Percentiles rank a stretch among this genome's conserved stretches.
These are phyloP conservation scores for Boletus pseudopeckii DNA, from an alignment of 768 basidiomycete genomes.

Conservation along the genomic window DNA sequence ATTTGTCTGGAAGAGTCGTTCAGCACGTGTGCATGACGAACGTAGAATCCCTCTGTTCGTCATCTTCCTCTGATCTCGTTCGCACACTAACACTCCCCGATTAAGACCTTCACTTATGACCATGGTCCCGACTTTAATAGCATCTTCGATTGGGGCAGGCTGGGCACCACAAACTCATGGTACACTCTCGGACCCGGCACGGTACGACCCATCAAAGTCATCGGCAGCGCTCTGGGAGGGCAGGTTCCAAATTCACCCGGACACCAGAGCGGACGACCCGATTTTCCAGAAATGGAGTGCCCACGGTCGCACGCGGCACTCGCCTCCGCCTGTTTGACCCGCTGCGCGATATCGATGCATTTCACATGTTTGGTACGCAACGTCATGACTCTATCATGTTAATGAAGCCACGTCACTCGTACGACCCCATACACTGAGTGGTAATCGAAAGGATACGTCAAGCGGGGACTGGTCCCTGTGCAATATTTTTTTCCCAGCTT, in stretches of 20 bases:
- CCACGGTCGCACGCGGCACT: slow-evolving; percentile 9
- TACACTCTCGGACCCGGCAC: slow-evolving; percentile 70
- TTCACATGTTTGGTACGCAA: background rate
- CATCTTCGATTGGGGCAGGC: slow-evolving; percentile 68
- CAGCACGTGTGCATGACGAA: slow-evolving; percentile 51
- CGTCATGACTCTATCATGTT: slow-evolving; percentile 3
- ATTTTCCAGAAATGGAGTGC: slow-evolving; percentile 35
- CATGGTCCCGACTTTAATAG: slow-evolving; percentile 73
- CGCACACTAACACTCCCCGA: slow-evolving; percentile 24
- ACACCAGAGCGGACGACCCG: slow-evolving; percentile 68
- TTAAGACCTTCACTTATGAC: slow-evolving; percentile 66
- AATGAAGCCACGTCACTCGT: slow-evolving; percentile 3
- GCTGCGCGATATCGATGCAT: background rate
- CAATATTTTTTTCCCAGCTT: background rate
- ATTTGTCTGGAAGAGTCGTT: slow-evolving; percentile 78
- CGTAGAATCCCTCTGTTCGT: slow-evolving; percentile 46
- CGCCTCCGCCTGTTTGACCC: slow-evolving; percentile 18
- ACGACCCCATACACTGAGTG: slow-evolving; percentile 11
- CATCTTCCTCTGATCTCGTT: slow-evolving; percentile 19
- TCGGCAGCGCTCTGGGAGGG: slow-evolving; percentile 84
- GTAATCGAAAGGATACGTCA: background rate
- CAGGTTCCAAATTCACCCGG: slow-evolving; percentile 84
- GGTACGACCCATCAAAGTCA: slow-evolving; percentile 73
- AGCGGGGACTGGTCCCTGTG: slow-evolving; percentile 11
- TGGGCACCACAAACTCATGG: slow-evolving; percentile 56